phyloP scores from a whole-genome alignment of 2,329 filamentous ascomycete genomes.

The Colletotrichum sp. region DNA sequence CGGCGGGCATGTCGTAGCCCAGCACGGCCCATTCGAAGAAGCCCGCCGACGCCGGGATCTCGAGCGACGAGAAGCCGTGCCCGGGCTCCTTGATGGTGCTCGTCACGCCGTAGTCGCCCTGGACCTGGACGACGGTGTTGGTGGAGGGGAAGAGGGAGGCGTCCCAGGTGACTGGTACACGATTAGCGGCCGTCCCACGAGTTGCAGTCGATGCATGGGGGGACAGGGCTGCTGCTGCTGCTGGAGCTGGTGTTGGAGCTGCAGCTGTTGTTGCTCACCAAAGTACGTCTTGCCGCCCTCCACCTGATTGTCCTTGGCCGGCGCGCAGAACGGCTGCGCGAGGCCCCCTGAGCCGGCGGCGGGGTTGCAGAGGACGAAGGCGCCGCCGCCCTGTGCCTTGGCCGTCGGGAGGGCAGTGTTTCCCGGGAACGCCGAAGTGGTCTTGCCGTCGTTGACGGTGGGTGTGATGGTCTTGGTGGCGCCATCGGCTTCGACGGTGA shows the following conservation, averaged over 20 bases:
- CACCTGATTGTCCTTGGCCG: constrained; percentile 1
- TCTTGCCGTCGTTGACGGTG: constrained; percentile 19
- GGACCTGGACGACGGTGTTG: constrained; percentile 12
- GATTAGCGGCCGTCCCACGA: background rate
- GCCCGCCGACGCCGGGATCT: constrained; percentile 11
- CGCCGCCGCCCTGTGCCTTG: constrained; percentile 9
- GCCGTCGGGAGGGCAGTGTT: constrained; percentile 10
- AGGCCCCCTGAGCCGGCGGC: constrained; percentile 11
- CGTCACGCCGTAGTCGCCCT: constrained; percentile 16
- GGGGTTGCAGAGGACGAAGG: constrained; percentile 20
- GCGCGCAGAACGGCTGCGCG: constrained; percentile 20
- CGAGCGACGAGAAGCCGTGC: constrained; percentile 19
- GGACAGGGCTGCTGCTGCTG: background rate
- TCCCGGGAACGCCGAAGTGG: constrained; percentile 13
- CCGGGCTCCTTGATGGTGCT: background rate
- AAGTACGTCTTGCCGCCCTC: constrained; percentile 20
- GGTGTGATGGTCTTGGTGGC: constrained; percentile 16
- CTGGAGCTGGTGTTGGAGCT: background rate
- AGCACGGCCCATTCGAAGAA: constrained; percentile 20
- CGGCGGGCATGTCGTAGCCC: background rate
- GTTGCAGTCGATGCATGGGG: background rate
- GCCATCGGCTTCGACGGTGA: constrained; percentile 18
- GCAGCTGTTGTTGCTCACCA: background rate
- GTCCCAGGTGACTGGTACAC: constrained; percentile 22
- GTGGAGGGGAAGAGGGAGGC: constrained; percentile 13